Conservation (phyloP, 805 yeast genomes). For the Yamadazyma endophytica region DNA sequence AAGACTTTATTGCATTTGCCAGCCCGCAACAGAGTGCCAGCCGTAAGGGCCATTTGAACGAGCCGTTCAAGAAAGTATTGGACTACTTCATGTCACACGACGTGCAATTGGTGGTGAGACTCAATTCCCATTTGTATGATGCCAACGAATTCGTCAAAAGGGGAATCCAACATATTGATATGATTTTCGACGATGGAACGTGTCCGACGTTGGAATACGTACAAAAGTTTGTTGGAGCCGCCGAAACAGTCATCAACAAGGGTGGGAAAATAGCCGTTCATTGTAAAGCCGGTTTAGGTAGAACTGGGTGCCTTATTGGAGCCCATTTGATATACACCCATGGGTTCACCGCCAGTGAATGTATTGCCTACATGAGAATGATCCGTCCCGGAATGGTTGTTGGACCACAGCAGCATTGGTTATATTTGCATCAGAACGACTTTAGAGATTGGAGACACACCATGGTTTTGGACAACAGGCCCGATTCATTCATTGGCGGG, state of each 20-base stretch:
- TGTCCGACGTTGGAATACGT: slow-evolving; percentile 95
- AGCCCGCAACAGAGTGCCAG: slow-evolving; percentile 71
- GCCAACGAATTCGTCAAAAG: slow-evolving; percentile 75
- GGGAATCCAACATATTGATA: slow-evolving; percentile 86
- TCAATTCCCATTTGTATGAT: slow-evolving; percentile 89
- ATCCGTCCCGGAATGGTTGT: slow-evolving; percentile 99
- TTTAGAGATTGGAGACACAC: slow-evolving; percentile 96
- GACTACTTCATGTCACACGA: slow-evolving; percentile 67
- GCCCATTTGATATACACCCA: slow-evolving; percentile 95
- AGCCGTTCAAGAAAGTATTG: slow-evolving; percentile 77
- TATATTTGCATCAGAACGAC: slow-evolving; percentile 91
- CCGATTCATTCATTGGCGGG: slow-evolving; percentile 66
- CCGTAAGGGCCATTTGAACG: slow-evolving; percentile 51
- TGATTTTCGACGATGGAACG: slow-evolving; percentile 97
- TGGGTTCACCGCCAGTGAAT: slow-evolving; percentile 95
- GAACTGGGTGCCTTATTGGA: slow-evolving; percentile 97
- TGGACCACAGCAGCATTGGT: slow-evolving; percentile 99
- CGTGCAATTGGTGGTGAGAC: slow-evolving; percentile 85
- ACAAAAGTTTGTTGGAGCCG: slow-evolving; percentile 89
- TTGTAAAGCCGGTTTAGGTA: slow-evolving; percentile 96
- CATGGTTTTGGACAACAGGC: slow-evolving; percentile 69
- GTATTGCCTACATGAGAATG: slow-evolving; percentile 94
- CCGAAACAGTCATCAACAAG: slow-evolving; percentile 77
- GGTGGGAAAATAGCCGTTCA: slow-evolving; percentile 98
- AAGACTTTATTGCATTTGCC: slow-evolving; percentile 96